phyloP scores from a whole-genome alignment of 108 stramenopile genomes.

The Heterococcus sp. region DNA sequence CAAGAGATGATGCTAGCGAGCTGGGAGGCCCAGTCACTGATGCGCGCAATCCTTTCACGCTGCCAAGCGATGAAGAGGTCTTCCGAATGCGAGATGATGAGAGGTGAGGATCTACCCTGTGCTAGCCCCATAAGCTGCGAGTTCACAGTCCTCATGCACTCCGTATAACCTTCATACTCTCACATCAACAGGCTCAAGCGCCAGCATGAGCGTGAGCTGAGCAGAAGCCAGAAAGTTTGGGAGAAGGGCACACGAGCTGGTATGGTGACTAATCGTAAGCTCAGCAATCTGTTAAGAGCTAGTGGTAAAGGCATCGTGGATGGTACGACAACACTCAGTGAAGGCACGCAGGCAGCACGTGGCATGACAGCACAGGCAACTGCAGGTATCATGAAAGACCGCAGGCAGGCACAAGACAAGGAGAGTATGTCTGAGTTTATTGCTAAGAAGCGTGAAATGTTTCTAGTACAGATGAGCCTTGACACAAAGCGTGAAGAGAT shows the following conservation, averaged over 20 bases:
- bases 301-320: conserved; percentile 3
- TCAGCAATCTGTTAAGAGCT: conserved; percentile 15
- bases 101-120: conserved; percentile 7
- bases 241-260: no score
- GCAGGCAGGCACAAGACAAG: conserved; percentile 50
- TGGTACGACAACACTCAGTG: not conserved
- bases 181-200: no score
- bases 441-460: conserved; percentile 71
- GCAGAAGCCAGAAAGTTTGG: not conserved
- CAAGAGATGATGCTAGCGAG: no score
- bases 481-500: conserved; percentile 76
- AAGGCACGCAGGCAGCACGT: conserved; percentile 2
- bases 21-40: not conserved
- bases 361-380: not conserved
- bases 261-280: not conserved
- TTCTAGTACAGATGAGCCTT: conserved; percentile 69
- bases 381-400: not conserved
- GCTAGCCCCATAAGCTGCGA: conserved; percentile 19
- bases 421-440: conserved; percentile 68
- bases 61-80: conserved; percentile 65
- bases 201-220: not conserved
- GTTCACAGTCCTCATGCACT: not conserved
- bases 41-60: conserved; percentile 60
- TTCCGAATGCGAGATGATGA: conserved; percentile 64
- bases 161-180: no score